Evolutionary conservation across 331 rosid species (phyloP).

Genomic region (Acacia pycnantha): DNA sequence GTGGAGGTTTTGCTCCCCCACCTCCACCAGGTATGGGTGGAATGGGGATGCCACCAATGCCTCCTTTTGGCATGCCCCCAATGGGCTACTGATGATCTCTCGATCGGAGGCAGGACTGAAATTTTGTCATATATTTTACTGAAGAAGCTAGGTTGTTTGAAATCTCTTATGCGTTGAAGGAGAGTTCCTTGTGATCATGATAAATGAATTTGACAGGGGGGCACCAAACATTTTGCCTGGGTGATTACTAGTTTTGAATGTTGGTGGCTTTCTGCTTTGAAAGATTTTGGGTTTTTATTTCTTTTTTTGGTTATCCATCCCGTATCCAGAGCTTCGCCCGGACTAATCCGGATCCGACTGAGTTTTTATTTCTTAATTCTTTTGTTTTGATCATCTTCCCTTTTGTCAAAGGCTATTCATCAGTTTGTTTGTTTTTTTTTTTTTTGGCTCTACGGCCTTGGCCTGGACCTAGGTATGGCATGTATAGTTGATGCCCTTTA

Average conservation of each 20-base stretch:
- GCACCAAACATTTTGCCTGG: conserved; percentile 29
- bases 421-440: conserved; percentile 22
- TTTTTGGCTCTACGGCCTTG: conserved; percentile 24
- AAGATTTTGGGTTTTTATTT: conserved; percentile 19
- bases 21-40: conserved; percentile 58
- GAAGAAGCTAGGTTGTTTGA: conserved; percentile 31
- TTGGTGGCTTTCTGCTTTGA: conserved; percentile 26
- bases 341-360: too few species aligned
- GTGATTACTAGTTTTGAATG: conserved; percentile 22
- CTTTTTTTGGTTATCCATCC: too few species aligned
- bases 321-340: too few species aligned
- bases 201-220: conserved; percentile 23
- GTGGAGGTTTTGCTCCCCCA: conserved; percentile 52
- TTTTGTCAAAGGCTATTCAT: neutral
- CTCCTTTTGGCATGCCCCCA: conserved; percentile 62
- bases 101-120: conserved; percentile 1
- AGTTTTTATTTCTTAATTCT: neutral
- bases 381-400: conserved; percentile 19
- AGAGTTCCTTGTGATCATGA: conserved; percentile 22
- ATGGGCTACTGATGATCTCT: conserved; percentile 52
- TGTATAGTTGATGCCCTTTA: conserved; percentile 46
- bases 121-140: conserved; percentile 16
- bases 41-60: conserved; percentile 79
- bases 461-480: conserved; percentile 26
- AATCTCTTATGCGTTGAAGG: conserved; percentile 24